A percentile compares a stretch with the other conserved stretches of the same genome.
phyloP scores from a whole-genome alignment of 1,139 yeast genomes.

The Zhuliangozyma blackwelliae region DNA sequence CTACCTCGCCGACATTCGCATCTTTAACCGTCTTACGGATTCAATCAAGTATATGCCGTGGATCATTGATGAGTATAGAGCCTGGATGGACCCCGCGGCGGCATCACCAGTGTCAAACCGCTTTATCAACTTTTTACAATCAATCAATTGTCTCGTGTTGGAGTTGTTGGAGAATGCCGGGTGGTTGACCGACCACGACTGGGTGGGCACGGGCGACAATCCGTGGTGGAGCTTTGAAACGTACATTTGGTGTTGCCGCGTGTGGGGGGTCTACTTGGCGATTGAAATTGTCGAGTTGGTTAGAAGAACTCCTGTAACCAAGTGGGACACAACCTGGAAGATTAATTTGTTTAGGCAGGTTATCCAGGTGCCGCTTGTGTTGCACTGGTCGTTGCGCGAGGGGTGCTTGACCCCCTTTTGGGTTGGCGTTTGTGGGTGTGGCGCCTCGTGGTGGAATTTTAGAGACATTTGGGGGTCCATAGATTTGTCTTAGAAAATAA shows the following conservation, averaged over 20 bases:
- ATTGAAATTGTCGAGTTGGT: slow-evolving; percentile 44
- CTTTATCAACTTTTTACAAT: slow-evolving; percentile 35
- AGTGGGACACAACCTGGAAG: slow-evolving; percentile 37
- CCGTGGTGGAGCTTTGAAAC: slow-evolving; percentile 42
- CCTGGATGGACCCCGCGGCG: slow-evolving; percentile 23
- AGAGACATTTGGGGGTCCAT: slow-evolving; percentile 37
- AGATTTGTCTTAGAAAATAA: slow-evolving; percentile 16
- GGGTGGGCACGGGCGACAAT: slow-evolving; percentile 46
- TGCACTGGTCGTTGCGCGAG: slow-evolving; percentile 54
- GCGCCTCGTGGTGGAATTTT: slow-evolving; percentile 47
- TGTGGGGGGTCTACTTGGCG: slow-evolving; percentile 54
- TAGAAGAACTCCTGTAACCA: slow-evolving; percentile 35
- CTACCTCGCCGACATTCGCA: slow-evolving; percentile 50
- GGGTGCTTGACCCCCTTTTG: slow-evolving; percentile 53
- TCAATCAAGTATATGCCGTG: slow-evolving; percentile 50
- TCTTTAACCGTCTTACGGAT: slow-evolving; percentile 52
- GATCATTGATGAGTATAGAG: slow-evolving; percentile 36
- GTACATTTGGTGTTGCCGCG: slow-evolving; percentile 47
- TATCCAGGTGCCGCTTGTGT: slow-evolving; percentile 51
- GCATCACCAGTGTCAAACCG: slow-evolving; percentile 29
- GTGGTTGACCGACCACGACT: slow-evolving; percentile 53
- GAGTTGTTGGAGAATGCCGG: slow-evolving; percentile 57
- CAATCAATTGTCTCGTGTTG: slow-evolving; percentile 40
- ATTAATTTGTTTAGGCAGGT: slow-evolving; percentile 34
- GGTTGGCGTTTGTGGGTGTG: slow-evolving; percentile 47